phyloP scores from a whole-genome alignment of 306 rosid genomes.

The Casuarina equisetifolia region DNA sequence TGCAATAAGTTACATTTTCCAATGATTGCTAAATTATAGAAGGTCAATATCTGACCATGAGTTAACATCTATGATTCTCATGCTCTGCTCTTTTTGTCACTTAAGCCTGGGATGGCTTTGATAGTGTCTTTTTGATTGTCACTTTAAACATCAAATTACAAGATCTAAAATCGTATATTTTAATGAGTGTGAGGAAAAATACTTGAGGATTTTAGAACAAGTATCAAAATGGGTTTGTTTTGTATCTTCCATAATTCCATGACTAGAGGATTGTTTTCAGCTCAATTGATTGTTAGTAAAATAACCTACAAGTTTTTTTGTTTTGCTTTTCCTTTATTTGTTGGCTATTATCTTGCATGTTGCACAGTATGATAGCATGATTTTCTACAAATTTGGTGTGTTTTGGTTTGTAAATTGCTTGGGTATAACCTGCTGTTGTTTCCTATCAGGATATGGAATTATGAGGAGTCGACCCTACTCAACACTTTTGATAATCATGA shows the following conservation, averaged over 20 bases:
- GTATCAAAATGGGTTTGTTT: background rate
- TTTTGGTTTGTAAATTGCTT: background rate
- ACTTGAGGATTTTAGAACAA: background rate
- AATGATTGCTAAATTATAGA: background rate
- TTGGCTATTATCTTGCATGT: background rate
- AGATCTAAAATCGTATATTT: background rate
- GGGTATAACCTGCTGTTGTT: slow-evolving; percentile 23
- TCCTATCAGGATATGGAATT: slow-evolving; percentile 75
- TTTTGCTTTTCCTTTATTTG: background rate
- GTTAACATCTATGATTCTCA: background rate
- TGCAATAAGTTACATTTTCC: background rate
- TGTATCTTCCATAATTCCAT: background rate
- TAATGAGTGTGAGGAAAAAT: background rate
- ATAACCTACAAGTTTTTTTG: background rate
- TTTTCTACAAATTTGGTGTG: slow-evolving; percentile 16
- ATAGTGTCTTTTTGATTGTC: background rate
- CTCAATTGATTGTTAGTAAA: slow-evolving; percentile 1
- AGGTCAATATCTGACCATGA: background rate
- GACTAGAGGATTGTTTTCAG: background rate
- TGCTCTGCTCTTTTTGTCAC: background rate
- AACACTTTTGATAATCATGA: slow-evolving; percentile 92
- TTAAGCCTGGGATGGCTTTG: background rate
- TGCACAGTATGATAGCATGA: background rate
- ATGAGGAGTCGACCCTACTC: slow-evolving; percentile 73
- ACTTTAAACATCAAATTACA: background rate